These are phyloP conservation scores for Jatropha curcas DNA, from an alignment of 345 rosid species.

Conservation along the genomic window DNA sequence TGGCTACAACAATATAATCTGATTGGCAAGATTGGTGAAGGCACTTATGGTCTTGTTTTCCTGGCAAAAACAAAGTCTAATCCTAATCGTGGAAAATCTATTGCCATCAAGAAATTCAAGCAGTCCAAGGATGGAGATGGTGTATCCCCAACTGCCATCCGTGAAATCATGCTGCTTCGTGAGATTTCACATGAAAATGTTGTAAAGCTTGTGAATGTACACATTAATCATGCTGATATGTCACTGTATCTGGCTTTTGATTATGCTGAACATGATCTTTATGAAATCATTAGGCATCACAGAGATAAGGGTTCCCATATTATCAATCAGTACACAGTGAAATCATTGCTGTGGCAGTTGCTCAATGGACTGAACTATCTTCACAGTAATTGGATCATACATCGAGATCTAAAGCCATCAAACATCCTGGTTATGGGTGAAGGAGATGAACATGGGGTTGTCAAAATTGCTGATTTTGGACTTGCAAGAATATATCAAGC, in stretches of 20 bases:
- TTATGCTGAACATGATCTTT: constrained; percentile 93
- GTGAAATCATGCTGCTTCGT: constrained; percentile 96
- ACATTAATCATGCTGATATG: constrained; percentile 94
- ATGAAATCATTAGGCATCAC: constrained; percentile 90
- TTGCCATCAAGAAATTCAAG: constrained; percentile 97
- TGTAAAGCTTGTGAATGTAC: constrained; percentile 96
- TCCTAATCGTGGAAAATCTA: constrained; percentile 76
- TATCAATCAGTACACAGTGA: constrained; percentile 79
- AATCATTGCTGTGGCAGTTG: constrained; percentile 97
- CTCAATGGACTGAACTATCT: constrained; percentile 96
- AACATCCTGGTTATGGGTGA: constrained; percentile 99
- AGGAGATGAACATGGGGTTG: constrained; percentile 92
- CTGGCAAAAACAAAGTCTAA: constrained; percentile 77
- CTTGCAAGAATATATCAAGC: constrained; percentile 96
- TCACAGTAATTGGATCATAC: constrained; percentile 98
- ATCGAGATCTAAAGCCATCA: constrained; percentile 96
- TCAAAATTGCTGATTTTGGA: constrained; percentile 97
- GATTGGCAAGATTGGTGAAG: constrained; percentile 98
- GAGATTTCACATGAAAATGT: constrained; percentile 96
- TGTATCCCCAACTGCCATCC: constrained; percentile 98
- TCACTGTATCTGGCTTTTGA: constrained; percentile 95
- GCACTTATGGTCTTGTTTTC: constrained; percentile 98
- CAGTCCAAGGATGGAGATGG: constrained; percentile 99
- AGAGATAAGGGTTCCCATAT: constrained; percentile 71
- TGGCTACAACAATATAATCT: constrained; percentile 98